These are phyloP conservation scores for Phanerochaete carnosa DNA, from an alignment of 768 basidiomycete genomes.

Conservation along the genomic window DNA sequence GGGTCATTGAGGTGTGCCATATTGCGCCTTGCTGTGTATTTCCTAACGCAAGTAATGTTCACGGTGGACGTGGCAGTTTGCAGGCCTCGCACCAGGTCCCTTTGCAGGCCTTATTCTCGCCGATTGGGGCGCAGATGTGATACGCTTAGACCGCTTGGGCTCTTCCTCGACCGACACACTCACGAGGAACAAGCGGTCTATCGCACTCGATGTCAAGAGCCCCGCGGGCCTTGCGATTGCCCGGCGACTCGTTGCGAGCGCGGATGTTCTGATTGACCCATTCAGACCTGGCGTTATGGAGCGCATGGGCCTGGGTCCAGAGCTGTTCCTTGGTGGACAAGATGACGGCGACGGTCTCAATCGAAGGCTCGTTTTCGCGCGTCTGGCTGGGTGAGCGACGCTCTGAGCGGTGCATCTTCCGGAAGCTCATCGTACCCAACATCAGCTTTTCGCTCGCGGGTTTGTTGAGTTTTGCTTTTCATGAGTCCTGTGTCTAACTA, in stretches of 20 bases:
- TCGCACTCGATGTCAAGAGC: slow-evolving; percentile 63
- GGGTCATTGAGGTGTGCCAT: slow-evolving; percentile 21
- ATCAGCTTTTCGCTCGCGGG: not conserved
- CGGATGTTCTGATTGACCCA: slow-evolving; percentile 83
- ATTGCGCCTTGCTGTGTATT: not conserved
- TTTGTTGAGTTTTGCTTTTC: not conserved
- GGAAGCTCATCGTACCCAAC: not conserved
- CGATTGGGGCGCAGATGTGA: slow-evolving; percentile 76
- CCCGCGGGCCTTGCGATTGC: slow-evolving; percentile 52
- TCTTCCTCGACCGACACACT: slow-evolving; percentile 43
- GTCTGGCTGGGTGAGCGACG: slow-evolving; percentile 64
- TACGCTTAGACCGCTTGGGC: slow-evolving; percentile 64
- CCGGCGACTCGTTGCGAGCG: slow-evolving; percentile 53
- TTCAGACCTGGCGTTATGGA: slow-evolving; percentile 85
- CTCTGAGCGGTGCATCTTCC: not conserved
- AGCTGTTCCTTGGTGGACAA: slow-evolving; percentile 48
- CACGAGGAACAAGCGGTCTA: slow-evolving; percentile 75
- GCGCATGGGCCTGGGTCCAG: slow-evolving; percentile 70
- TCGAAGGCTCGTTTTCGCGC: slow-evolving; percentile 64
- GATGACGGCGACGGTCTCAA: slow-evolving; percentile 52
- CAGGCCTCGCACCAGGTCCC: slow-evolving; percentile 78
- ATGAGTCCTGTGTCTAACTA: not conserved
- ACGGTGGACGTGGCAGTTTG: slow-evolving; percentile 47
- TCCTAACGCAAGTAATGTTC: not conserved
- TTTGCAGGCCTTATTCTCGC: slow-evolving; percentile 76